Conservation (phyloP, 2,329 filamentous ascomycete genomes). For the Ophiostoma ips region DNA sequence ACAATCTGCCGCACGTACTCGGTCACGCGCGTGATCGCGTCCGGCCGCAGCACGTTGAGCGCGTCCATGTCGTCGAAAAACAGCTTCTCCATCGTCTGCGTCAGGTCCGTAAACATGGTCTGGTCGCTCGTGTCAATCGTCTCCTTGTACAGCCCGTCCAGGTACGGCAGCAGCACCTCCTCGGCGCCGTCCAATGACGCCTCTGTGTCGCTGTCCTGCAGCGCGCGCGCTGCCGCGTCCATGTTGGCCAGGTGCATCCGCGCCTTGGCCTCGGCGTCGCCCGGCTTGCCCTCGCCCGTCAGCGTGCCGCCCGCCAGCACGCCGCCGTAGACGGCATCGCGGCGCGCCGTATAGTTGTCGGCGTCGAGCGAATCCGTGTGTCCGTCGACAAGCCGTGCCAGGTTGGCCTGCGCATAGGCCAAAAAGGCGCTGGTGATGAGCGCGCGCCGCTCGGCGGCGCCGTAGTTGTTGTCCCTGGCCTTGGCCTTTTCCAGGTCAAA, state of each 20-base stretch:
- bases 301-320: conserved; percentile 15
- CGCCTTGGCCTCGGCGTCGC: conserved; percentile 17
- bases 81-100: conserved; percentile 50
- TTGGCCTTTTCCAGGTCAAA: conserved; percentile 15
- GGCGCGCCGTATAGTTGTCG: conserved; percentile 12
- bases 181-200: conserved; percentile 43
- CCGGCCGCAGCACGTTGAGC: conserved; percentile 51
- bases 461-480: too few relatives aligned
- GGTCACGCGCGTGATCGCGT: conserved; percentile 51
- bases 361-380: conserved; percentile 4
- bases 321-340: conserved; percentile 14
- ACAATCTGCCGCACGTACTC: conserved; percentile 52
- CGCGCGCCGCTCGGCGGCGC: conserved; percentile 11
- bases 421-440: conserved; percentile 13
- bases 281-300: conserved; percentile 13
- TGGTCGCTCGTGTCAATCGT: conserved; percentile 46
- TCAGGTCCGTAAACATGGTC: conserved; percentile 52
- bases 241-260: conserved; percentile 17
- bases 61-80: conserved; percentile 54
- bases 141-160: conserved; percentile 44
- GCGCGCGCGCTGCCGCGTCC: conserved; percentile 13
- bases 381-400: conserved; percentile 12
- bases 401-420: conserved; percentile 16
- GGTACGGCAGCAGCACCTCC: conserved; percentile 50
- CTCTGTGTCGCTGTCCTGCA: conserved; percentile 10